phyloP scores from a whole-genome alignment of 176 grass and related monocot species.

The Tillandsia fasciculata region DNA sequence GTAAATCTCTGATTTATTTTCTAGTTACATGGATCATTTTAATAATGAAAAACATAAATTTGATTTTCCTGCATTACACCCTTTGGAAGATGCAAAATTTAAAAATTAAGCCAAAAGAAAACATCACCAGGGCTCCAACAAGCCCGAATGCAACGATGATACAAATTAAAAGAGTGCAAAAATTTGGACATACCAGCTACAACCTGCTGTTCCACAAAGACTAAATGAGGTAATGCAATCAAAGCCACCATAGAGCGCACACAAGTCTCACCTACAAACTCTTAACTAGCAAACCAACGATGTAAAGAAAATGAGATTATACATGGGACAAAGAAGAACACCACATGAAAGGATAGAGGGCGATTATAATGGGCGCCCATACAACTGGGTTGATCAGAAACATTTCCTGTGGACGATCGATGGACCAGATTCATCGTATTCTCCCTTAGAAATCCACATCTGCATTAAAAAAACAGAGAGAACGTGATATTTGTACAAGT shows the following conservation, averaged over 20 bases:
- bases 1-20: not conserved
- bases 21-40: not conserved
- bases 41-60: not conserved
- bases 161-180: too few species aligned
- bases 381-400: not conserved
- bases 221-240: too few species aligned
- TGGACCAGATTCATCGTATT: conserved; percentile 9
- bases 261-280: not conserved
- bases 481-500: not conserved
- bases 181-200: too few species aligned
- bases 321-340: not conserved
- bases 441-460: conserved; percentile 14
- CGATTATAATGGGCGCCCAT: not conserved
- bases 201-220: too few species aligned
- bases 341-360: not conserved
- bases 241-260: not conserved
- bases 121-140: not conserved
- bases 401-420: conserved; percentile 13
- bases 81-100: not conserved
- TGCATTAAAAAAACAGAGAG: not conserved
- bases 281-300: not conserved
- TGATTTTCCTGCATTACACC: not conserved
- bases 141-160: not conserved
- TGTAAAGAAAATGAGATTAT: not conserved
- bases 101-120: not conserved